These are phyloP conservation scores for Aureobasidium lini DNA, from an alignment of 2,329 filamentous ascomycete species.

Conservation along the genomic window DNA sequence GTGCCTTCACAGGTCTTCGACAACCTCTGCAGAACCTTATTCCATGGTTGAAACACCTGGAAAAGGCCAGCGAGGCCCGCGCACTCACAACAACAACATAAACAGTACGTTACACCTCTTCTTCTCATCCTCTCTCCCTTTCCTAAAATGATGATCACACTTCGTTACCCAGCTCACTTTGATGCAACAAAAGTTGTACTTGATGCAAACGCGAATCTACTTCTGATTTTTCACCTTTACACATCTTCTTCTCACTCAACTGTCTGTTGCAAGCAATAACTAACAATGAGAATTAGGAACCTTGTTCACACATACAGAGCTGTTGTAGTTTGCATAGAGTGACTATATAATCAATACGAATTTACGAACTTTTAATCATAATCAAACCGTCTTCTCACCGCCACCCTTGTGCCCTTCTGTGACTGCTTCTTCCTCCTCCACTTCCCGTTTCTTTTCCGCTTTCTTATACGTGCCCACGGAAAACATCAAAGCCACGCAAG, in stretches of 20 bases:
- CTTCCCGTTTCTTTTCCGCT: not conserved
- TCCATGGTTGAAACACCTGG: not conserved
- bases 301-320: no score
- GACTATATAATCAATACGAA: no score
- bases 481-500: not conserved
- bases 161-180: constrained; percentile 99
- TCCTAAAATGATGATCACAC: constrained; percentile 69
- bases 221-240: constrained; percentile 4
- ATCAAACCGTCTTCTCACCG: not conserved
- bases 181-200: constrained; percentile 66
- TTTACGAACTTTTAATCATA: not conserved
- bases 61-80: not conserved
- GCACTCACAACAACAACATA: not conserved
- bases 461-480: not conserved
- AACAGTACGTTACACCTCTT: constrained; percentile 9
- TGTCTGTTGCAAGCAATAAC: not conserved
- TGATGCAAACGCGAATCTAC: constrained; percentile 75
- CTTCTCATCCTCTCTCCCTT: constrained; percentile 12
- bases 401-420: not conserved
- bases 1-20: not conserved
- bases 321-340: no score
- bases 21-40: not conserved
- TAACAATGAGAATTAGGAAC: not conserved
- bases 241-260: not conserved
- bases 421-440: not conserved